Base-by-base conservation (phyloP, 2,329 filamentous ascomycete genomes). In the Colletotrichum euphorbiae region DNA sequence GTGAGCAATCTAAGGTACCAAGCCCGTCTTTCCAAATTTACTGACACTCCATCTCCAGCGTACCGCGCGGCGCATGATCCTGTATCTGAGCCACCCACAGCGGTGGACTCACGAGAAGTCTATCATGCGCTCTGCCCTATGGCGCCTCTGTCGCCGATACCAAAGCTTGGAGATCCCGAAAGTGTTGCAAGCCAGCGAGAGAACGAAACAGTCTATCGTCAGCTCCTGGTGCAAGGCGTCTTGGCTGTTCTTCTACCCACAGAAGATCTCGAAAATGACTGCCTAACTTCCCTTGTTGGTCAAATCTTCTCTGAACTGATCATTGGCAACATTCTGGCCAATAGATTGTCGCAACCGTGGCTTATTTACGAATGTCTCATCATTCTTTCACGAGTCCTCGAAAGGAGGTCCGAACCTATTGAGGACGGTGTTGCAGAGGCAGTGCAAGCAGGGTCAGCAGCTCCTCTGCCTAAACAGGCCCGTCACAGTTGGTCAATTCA, bases 291-390 rank as follows among this genome's bases (percentile, higher is more conserved):
- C 40, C 84, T 99, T 70, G 91, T 98, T 70, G 89, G 90, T 62
- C 93, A 98, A 79, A 92, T 98, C 71, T 85, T 98, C 70, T 93
- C 94, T 6, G 94, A 98, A 79, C 89, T 97, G 77, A 93, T 98
- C 70, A 84, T 99, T 71, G 93, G 93, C 70, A 94, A 93, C 73
- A 87, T 91, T 66, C 84, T 98, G 73, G 89, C 90, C 74, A 92
- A 91, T 74, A 97, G 91, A 77, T 85, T 92, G 45, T 93, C 92
- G 72, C 91, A 98, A 80, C 92, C 93, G 24, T 97, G 93, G 93
- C 87, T 98, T 75, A 80, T 98, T 72, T 97, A 91, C 88, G 94
- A 97, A 77, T 86, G 89, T 66, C 87, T 97, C 69, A 91, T 90
- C 72, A 97, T 95, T 76, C 80, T 91, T 69, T 85, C 84, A n/a